Percentiles rank a stretch among this genome's conserved stretches.
These are phyloP conservation scores for Zymoseptoria crescenta DNA, from an alignment of 2,329 filamentous ascomycete genomes.

Conservation along the genomic window DNA sequence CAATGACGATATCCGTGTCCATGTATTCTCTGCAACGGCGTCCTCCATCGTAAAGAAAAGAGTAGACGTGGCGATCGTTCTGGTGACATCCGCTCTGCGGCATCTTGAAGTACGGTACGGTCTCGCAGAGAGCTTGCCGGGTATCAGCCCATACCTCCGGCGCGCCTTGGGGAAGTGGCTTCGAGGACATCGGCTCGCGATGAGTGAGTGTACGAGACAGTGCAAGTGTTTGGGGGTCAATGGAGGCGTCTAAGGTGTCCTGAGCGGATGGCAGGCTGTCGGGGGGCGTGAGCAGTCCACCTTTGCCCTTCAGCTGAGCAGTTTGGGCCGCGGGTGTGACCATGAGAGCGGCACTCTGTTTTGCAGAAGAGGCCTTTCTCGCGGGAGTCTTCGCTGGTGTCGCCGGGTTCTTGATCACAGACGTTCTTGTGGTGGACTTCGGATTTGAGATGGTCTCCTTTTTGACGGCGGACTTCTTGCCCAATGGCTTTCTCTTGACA, in stretches of 20 bases:
- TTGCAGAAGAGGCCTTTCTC: not conserved
- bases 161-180: conserved; percentile 28
- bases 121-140: conserved; percentile 56
- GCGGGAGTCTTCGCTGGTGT: not conserved
- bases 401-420: not conserved
- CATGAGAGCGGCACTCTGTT: not conserved
- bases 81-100: conserved; percentile 55
- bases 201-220: conserved; percentile 22
- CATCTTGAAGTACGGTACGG: conserved; percentile 53
- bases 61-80: conserved; percentile 42
- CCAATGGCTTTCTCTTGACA: not conserved
- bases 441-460: not conserved
- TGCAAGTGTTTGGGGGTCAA: conserved; percentile 11
- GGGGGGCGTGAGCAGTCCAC: not conserved
- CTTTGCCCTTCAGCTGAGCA: not conserved
- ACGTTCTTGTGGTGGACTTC: not conserved
- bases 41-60: conserved; percentile 53
- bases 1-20: conserved; percentile 54
- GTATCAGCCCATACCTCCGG: conserved; percentile 51
- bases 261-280: not conserved
- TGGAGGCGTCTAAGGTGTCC: not conserved
- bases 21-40: conserved; percentile 50
- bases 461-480: not conserved
- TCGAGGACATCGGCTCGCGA: conserved; percentile 19
- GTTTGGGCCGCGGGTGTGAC: not conserved